Base-by-base conservation (phyloP, 331 rosid genomes). In the Arachis monticola region DNA sequence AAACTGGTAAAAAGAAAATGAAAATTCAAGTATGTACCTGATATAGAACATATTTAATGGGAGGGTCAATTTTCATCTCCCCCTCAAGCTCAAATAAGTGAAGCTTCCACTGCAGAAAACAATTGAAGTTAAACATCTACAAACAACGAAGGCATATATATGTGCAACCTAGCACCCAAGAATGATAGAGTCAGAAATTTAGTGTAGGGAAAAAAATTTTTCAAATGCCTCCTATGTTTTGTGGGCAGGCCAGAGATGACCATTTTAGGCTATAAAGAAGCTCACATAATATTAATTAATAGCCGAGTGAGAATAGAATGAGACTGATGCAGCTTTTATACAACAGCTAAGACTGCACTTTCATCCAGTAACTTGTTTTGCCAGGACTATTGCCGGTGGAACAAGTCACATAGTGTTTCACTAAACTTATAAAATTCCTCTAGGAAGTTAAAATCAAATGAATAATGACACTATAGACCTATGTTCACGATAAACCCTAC, bases 61-160 rank as follows among this genome's bases (percentile, higher is more conserved):
- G 64, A 55, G 95, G 95, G 9, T 86, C 89, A 46, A 69, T 83
- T 85, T 91, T 93, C 88, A 87, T 27, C 83, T 93, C 96, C 78
- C 69, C 81, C 73, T 93, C 98, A 32, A 91, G 97, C 88, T 93
- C 98, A 22, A 86, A 93, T 82, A 93, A 80, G 84, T 93, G 98
- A 83, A 93, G 98, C 55, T 93, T 93, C 98, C 98, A 93, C 98
- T 93, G 88, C 46, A 46, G 9, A 35, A 42, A 60, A 64, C 40
- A 80, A 60, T 75, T 30, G n/a, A 79, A 57, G 12, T 46, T 65
- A 6, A 6, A 45, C 10, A 60, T 72, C 45, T 70, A 56, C 64
- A 7, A 8, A 77, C 44, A 35, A 64, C 11, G 69, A 62, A 70
- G 22, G 30, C 45, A 41, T 17, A 45, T 8, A 45, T 45, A 45